These are phyloP conservation scores for Acorus calamus DNA, from an alignment of 106 monocot species.

Conservation along the genomic window DNA sequence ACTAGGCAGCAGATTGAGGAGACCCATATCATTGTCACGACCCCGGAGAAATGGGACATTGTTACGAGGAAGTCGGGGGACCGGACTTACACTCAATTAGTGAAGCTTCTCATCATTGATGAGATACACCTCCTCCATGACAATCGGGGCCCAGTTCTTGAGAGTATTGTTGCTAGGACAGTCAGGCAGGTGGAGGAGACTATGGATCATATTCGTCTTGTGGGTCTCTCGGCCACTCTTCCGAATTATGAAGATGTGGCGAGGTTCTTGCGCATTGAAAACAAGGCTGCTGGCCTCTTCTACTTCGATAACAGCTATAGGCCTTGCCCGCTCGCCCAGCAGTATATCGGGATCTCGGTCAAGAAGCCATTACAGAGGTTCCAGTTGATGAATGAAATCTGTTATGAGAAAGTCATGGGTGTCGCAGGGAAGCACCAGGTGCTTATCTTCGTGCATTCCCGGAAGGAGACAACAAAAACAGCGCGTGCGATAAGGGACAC, in stretches of 20 bases:
- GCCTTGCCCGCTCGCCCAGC: slow-evolving; percentile 88
- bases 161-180: slow-evolving; percentile 90
- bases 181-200: slow-evolving; percentile 86
- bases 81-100: slow-evolving; percentile 78
- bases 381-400: slow-evolving; percentile 99
- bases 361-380: slow-evolving; percentile 97
- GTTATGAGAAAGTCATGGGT: slow-evolving; percentile 86
- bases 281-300: slow-evolving; percentile 42
- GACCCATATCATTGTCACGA: slow-evolving; percentile 97
- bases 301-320: slow-evolving; percentile 94
- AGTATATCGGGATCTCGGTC: slow-evolving; percentile 93
- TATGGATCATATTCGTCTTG: slow-evolving; percentile 60
- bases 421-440: slow-evolving; percentile 94
- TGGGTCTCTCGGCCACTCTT: slow-evolving; percentile 90
- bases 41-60: slow-evolving; percentile 97
- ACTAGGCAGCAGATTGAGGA: slow-evolving; percentile 94
- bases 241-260: slow-evolving; percentile 99
- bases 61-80: slow-evolving; percentile 89
- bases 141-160: slow-evolving; percentile 83
- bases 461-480: slow-evolving; percentile 98
- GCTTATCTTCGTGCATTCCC: slow-evolving; percentile 96
- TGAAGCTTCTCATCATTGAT: slow-evolving; percentile 83
- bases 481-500: slow-evolving; percentile 89
- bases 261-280: slow-evolving; percentile 67
- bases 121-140: slow-evolving; percentile 96